Evolutionary conservation across 2,329 filamentous ascomycete genomes (phyloP).

Genomic region (Achaetomium macrosporum): DNA sequence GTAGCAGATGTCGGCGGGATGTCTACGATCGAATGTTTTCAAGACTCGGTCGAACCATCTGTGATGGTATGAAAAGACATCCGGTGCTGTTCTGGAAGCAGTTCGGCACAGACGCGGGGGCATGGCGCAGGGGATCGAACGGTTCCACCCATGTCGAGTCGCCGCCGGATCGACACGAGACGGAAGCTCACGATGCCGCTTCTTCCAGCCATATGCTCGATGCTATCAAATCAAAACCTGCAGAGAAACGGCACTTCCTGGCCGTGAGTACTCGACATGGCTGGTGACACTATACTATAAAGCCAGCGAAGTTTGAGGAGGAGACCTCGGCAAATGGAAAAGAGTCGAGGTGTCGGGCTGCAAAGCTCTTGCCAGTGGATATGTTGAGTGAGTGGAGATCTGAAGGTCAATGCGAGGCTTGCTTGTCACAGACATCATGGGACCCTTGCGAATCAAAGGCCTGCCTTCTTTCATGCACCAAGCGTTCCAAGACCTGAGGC

Average conservation of each 20-base stretch:
- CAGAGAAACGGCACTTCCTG: neutral
- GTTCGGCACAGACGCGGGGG: constrained; percentile 1
- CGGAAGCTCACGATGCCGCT: constrained; percentile 16
- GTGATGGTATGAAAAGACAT: constrained; percentile 12
- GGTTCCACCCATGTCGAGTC: constrained; percentile 18
- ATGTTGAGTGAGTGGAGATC: constrained; percentile 18
- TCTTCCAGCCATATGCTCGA: constrained; percentile 19
- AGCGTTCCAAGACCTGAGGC: constrained; percentile 35
- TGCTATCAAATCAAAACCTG: constrained; percentile 3
- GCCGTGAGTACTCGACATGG: no score
- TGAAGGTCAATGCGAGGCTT: constrained; percentile 26
- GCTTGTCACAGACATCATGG: constrained; percentile 29
- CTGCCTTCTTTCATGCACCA: constrained; percentile 36
- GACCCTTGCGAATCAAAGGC: constrained; percentile 33
- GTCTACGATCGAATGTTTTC: constrained; percentile 27
- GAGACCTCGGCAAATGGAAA: neutral
- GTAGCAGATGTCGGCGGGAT: neutral
- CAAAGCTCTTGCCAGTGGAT: constrained; percentile 17
- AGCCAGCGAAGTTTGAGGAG: no score
- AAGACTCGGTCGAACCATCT: constrained; percentile 26
- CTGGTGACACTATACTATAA: no score
- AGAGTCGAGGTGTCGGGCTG: neutral
- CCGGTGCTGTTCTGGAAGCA: constrained; percentile 9
- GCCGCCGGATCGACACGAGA: constrained; percentile 22
- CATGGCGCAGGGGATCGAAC: constrained; percentile 28